A percentile compares a stretch with the other conserved stretches of the same genome.
These are phyloP conservation scores for Penicillium sp. DNA, from an alignment of 2,329 filamentous ascomycete genomes.

Conservation along the genomic window DNA sequence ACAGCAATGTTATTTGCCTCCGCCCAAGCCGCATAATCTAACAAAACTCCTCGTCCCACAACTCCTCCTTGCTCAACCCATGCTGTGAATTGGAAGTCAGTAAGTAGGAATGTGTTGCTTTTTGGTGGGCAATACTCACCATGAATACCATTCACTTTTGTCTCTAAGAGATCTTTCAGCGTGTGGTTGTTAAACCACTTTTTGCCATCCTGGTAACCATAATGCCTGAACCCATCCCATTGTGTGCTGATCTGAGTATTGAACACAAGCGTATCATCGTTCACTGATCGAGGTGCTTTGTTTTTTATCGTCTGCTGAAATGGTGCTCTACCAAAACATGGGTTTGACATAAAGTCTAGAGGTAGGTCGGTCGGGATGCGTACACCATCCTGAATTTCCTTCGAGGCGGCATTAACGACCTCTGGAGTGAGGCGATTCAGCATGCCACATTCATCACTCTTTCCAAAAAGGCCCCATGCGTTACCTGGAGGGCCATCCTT, in stretches of 20 bases:
- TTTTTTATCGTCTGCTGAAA: constrained; percentile 8
- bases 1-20: constrained; percentile 35
- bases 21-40: constrained; percentile 56
- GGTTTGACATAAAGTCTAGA: constrained; percentile 5
- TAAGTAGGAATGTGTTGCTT: background rate
- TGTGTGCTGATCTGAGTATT: constrained; percentile 11
- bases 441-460: constrained; percentile 6
- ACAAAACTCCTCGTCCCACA: constrained; percentile 60
- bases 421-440: constrained; percentile 5
- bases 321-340: background rate
- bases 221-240: constrained; percentile 13
- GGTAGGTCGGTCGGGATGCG: constrained; percentile 5
- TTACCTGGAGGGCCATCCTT: constrained; percentile 8
- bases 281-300: constrained; percentile 3
- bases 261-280: constrained; percentile 6
- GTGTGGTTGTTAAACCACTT: constrained; percentile 4
- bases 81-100: background rate
- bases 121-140: background rate
- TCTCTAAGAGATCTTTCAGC: constrained; percentile 1
- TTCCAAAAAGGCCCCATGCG: constrained; percentile 9
- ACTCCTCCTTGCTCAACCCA: constrained; percentile 48
- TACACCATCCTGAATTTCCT: constrained; percentile 6
- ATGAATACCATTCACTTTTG: constrained; percentile 11
- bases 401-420: background rate
- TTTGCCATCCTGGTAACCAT: constrained; percentile 2